Evolutionary conservation across 2,329 filamentous ascomycete species (phyloP).

Genomic region (Samsoniella hepiali): DNA sequence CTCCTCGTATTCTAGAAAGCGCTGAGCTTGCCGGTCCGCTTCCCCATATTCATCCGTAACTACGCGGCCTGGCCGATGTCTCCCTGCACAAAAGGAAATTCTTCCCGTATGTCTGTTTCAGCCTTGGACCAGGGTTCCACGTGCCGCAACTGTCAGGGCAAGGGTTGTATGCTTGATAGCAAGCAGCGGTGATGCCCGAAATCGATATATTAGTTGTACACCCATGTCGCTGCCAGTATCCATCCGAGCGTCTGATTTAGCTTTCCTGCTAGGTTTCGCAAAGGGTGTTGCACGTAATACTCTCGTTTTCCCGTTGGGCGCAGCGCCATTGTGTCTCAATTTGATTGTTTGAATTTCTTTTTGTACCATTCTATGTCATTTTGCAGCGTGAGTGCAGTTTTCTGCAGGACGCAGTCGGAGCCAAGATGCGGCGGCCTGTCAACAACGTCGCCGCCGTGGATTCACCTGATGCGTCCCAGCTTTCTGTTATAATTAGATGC

Average conservation of each 20-base stretch:
- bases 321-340: background rate
- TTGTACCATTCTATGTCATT: background rate
- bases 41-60: background rate
- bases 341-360: background rate
- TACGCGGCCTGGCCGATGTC: background rate
- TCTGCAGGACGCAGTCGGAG: background rate
- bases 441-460: background rate
- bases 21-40: background rate
- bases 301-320: background rate
- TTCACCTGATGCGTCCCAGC: background rate
- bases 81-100: background rate
- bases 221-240: background rate
- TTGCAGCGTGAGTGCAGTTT: background rate
- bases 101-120: conserved; percentile 6
- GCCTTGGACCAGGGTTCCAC: conserved; percentile 12
- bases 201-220: background rate
- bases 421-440: background rate
- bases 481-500: background rate
- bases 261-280: background rate
- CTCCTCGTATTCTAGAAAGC: background rate
- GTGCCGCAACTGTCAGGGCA: background rate
- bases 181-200: background rate
- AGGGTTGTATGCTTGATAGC: background rate
- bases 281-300: background rate
- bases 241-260: background rate